These are phyloP conservation scores for Penicillium verrucosum DNA, from an alignment of 2,329 filamentous ascomycete species.

Conservation along the genomic window DNA sequence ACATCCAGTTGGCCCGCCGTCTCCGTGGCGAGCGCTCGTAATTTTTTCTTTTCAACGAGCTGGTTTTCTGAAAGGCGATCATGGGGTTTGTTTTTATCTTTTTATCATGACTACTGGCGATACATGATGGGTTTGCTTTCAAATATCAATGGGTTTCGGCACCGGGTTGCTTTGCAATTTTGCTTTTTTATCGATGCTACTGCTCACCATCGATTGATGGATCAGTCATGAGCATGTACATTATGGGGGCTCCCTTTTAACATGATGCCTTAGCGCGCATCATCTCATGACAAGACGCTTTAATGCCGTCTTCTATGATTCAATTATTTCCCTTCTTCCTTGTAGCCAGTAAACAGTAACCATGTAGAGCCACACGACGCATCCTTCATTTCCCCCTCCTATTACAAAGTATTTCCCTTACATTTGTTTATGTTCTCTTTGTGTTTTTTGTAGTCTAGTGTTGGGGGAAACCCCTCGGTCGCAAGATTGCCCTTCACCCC, in stretches of 20 bases:
- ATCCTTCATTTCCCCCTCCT: too few relatives aligned
- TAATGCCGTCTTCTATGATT: conserved; percentile 32
- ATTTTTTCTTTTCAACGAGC: conserved; percentile 31
- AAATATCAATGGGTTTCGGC: conserved; percentile 41
- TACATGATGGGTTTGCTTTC: conserved; percentile 45
- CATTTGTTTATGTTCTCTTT: too few relatives aligned
- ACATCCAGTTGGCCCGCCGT: conserved; percentile 93
- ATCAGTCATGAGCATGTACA: conserved; percentile 38
- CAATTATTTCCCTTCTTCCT: conserved; percentile 9
- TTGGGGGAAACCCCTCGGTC: not conserved
- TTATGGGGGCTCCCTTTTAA: conserved; percentile 29
- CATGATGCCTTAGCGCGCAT: conserved; percentile 30
- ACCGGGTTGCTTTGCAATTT: conserved; percentile 36
- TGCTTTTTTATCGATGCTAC: conserved; percentile 33
- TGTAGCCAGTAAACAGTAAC: not conserved
- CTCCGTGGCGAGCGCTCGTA: conserved; percentile 92
- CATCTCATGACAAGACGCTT: conserved; percentile 36
- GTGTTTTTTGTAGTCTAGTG: too few relatives aligned
- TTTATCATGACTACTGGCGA: conserved; percentile 43
- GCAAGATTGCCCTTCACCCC: not conserved
- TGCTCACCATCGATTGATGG: conserved; percentile 27
- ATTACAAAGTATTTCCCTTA: not conserved
- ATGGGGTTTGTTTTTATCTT: conserved; percentile 38
- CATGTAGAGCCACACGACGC: not conserved
- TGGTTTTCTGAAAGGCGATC: conserved; percentile 40